These are phyloP conservation scores for Discostella pseudostelligera DNA, from an alignment of 108 stramenopile species.

Conservation along the genomic window DNA sequence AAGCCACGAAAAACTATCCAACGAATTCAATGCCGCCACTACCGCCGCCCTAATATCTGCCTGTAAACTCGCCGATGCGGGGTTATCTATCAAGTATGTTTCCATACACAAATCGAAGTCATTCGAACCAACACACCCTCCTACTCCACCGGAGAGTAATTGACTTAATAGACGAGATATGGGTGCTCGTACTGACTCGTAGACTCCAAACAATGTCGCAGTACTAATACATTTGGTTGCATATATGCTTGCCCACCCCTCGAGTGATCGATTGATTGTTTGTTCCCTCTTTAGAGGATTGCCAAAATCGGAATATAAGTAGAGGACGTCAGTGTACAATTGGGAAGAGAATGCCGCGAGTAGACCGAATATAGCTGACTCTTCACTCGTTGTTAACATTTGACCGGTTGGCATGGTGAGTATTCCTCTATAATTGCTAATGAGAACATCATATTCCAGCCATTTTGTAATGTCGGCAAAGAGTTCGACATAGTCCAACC, in stretches of 20 bases:
- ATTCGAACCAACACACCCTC: slow-evolving; percentile 61
- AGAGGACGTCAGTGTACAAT: slow-evolving; percentile 69
- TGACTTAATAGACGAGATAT: slow-evolving; percentile 43
- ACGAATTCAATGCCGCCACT: slow-evolving; percentile 29
- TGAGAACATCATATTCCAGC: slow-evolving; percentile 78
- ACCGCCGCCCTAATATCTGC: slow-evolving; percentile 55
- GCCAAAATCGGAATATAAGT: slow-evolving; percentile 58
- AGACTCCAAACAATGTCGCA: slow-evolving; percentile 76
- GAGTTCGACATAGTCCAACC: slow-evolving; percentile 64
- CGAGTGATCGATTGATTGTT: slow-evolving; percentile 47
- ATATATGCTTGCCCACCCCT: slow-evolving; percentile 64
- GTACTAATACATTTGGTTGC: slow-evolving; percentile 49
- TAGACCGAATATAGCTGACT: slow-evolving; percentile 53
- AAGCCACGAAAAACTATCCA: slow-evolving; percentile 37
- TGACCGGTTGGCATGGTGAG: slow-evolving; percentile 39
- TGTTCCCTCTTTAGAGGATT: slow-evolving; percentile 51
- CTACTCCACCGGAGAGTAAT: slow-evolving; percentile 64
- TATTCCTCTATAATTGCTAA: slow-evolving; percentile 55
- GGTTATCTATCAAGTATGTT: slow-evolving; percentile 59
- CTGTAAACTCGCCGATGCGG: slow-evolving; percentile 51
- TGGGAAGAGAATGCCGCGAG: slow-evolving; percentile 68
- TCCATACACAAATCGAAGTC: slow-evolving; percentile 64
- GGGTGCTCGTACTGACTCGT: slow-evolving; percentile 60
- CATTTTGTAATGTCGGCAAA: slow-evolving; percentile 78
- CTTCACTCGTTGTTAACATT: slow-evolving; percentile 43